Percentiles rank a stretch among this genome's conserved stretches.
Evolutionary conservation across 2,329 filamentous ascomycete genomes (phyloP).

Genomic region (Neoscytalidium dimidiatum): DNA sequence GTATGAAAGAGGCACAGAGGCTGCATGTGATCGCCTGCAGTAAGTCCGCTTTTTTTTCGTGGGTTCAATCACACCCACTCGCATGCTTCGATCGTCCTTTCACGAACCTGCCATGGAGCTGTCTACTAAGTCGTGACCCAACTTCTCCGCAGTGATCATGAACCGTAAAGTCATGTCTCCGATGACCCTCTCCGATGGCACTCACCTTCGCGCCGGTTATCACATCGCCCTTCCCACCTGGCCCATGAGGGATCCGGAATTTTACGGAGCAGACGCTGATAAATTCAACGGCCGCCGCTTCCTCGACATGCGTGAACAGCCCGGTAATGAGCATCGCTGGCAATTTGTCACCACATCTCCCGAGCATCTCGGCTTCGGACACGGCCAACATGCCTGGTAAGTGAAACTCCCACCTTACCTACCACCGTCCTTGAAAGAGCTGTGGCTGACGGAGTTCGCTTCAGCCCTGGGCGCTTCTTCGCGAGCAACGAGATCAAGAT

Average conservation of each 20-base stretch:
- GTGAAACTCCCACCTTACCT: constrained; percentile 8
- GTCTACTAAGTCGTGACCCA: no score
- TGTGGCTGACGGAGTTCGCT: constrained; percentile 32
- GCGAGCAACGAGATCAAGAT: constrained; percentile 38
- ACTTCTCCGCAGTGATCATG: not conserved
- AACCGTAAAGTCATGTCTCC: not conserved
- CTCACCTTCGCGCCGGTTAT: not conserved
- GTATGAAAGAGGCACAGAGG: constrained; percentile 44
- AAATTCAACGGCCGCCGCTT: constrained; percentile 10
- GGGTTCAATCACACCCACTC: constrained; percentile 11
- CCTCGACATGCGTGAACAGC: not conserved
- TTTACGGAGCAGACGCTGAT: not conserved
- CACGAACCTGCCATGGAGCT: no score
- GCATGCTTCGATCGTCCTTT: no score
- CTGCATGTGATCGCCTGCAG: not conserved
- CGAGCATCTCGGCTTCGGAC: constrained; percentile 21
- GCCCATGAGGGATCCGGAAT: not conserved
- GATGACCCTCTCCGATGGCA: constrained; percentile 16
- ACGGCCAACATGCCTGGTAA: constrained; percentile 21
- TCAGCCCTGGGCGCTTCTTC: constrained; percentile 35
- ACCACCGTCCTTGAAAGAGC: constrained; percentile 31
- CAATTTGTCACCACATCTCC: constrained; percentile 18
- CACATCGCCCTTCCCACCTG: not conserved
- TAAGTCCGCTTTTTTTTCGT: not conserved
- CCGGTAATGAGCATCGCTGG: constrained; percentile 17